Evolutionary conservation across 1,284 basidiomycete genomes (phyloP), one percentile per base, ranked within the genome.

Genomic region (Rhodotorula glutinis): DNA sequence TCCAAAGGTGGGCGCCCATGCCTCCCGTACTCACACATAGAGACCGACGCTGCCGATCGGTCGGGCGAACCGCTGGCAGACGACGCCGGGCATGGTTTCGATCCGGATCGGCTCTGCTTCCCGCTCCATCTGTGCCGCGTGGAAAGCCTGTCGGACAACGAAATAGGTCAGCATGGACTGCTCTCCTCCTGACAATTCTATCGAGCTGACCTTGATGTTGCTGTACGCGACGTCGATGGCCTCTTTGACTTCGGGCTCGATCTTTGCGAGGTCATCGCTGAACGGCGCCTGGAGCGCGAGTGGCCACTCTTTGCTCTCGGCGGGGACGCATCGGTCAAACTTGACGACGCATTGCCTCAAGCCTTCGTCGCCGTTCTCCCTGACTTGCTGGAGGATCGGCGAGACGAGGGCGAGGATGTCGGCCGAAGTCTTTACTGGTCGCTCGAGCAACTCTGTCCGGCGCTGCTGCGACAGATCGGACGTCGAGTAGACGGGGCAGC

Each of bases 31-130:
- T n/a, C 33, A 68, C 66, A 99, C 91, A 80, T 99, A 99, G 59
- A 99, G 82, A 46, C 96, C 96, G 41, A 99, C 96, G 40, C 93
- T 87, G 65, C 91, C 87, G 76, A 99, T 95, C 17, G 96, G 89
- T 53, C 92, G 86, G 4, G 92, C 89, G 79, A 98, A 98, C 53
- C 96, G 86, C 52, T 91, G 89, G 80, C 93, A 97, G 2, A 91
- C 87, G 38, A 99, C 94, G 14, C 96, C 96, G 3, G 95, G 93
- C 91, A 94, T 98, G 11, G 96, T 98, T 80, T 98, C 92, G 21
- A 99, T 91, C 16, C 86, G 83, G 54, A 98, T 83, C 23, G 79
- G 77, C 9, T 73, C 73, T 29, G 87, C 82, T 46, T 85, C 83
- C 55, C 83, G 83, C 66, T 88, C 87, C 25, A 86, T 82, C 80